phyloP scores from a whole-genome alignment of 192 early-diverging fungal species.

The Backusella morwellensis region DNA sequence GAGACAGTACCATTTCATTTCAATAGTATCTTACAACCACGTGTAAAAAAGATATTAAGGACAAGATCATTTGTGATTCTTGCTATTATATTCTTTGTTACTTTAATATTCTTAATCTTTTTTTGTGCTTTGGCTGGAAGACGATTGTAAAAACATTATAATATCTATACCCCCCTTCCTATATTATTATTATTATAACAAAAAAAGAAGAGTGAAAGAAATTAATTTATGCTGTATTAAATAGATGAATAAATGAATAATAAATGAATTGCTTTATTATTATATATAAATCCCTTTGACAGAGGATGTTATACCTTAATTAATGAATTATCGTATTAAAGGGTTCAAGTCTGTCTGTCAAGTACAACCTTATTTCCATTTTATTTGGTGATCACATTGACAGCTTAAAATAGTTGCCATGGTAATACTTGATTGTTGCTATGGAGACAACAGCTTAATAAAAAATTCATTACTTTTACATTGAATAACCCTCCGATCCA shows the following conservation, averaged over 20 bases:
- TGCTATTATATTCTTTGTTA: slow-evolving; percentile 9
- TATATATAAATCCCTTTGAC: background rate
- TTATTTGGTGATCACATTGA: no score
- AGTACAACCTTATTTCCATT: no score
- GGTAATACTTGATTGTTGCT: no score
- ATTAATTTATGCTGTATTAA: background rate
- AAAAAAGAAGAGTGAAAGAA: background rate
- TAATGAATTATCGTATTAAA: no score
- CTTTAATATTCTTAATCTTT: slow-evolving; percentile 17
- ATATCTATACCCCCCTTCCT: background rate
- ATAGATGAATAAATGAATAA: background rate
- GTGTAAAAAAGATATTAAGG: slow-evolving; percentile 23
- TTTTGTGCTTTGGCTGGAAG: slow-evolving; percentile 36
- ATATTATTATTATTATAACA: background rate
- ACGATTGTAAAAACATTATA: slow-evolving; percentile 18
- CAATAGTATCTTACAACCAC: slow-evolving; percentile 30
- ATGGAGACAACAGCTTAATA: background rate
- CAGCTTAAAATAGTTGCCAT: no score
- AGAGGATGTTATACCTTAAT: no score
- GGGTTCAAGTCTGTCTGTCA: no score
- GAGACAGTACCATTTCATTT: slow-evolving; percentile 38
- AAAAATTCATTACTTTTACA: background rate
- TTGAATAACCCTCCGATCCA: background rate
- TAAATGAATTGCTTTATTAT: background rate
- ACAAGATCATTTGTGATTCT: slow-evolving; percentile 23